Percentiles rank a stretch among this genome's conserved stretches.
Evolutionary conservation across 2,329 filamentous ascomycete genomes (phyloP).

Genomic region (Colletotrichum horii): DNA sequence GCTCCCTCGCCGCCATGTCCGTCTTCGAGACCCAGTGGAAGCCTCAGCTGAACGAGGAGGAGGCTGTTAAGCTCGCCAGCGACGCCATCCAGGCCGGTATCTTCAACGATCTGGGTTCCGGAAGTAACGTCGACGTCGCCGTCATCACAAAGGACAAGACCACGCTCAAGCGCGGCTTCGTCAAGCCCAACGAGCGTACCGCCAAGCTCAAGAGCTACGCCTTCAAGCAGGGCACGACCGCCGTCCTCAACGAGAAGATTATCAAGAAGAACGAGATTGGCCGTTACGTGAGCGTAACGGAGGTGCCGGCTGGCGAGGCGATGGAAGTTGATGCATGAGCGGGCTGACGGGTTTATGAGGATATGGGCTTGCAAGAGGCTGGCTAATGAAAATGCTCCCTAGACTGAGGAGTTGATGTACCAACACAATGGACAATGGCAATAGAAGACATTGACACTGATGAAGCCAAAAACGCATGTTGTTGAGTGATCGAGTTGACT

Average conservation of each 20-base stretch:
- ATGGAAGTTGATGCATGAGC: constrained; percentile 71
- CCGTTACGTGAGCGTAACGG: constrained; percentile 91
- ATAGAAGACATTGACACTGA: constrained; percentile 18
- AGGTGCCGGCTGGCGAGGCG: constrained; percentile 74
- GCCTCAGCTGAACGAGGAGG: constrained; percentile 74
- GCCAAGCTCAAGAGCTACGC: constrained; percentile 93
- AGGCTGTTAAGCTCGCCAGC: constrained; percentile 80
- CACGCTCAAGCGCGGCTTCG: constrained; percentile 88
- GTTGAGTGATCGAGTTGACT: not conserved
- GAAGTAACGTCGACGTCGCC: constrained; percentile 96
- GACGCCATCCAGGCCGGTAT: constrained; percentile 96
- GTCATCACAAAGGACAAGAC: constrained; percentile 97
- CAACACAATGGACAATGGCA: constrained; percentile 22
- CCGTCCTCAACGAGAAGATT: constrained; percentile 93
- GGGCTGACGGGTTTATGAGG: not conserved
- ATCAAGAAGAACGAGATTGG: constrained; percentile 93
- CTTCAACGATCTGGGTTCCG: constrained; percentile 97
- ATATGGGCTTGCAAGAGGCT: not conserved
- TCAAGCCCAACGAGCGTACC: constrained; percentile 89
- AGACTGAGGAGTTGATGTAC: constrained; percentile 15
- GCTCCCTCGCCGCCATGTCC: constrained; percentile 94
- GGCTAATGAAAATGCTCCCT: constrained; percentile 7
- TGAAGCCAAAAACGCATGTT: not conserved
- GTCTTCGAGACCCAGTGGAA: constrained; percentile 98
- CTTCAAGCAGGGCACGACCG: constrained; percentile 91